Base-by-base conservation (phyloP, 345 rosid species). In the Cardiospermum halicacabum region DNA sequence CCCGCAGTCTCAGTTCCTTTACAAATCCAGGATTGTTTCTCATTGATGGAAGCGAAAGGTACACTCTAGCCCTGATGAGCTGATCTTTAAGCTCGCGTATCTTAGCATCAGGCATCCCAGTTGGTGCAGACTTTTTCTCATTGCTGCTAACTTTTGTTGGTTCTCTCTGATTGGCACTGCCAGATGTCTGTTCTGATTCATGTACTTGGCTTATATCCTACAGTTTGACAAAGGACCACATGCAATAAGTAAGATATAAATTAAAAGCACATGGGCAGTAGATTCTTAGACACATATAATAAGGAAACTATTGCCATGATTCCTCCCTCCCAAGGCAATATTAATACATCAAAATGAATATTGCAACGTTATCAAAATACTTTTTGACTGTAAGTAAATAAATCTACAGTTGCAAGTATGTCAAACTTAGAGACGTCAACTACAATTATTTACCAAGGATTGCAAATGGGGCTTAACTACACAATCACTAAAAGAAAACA, bases 1-100 rank as follows among this genome's bases (percentile, higher is more conserved):
- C 60, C 48, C 93, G 87, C 67, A 75, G 74, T 11, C 99, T 86
- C 67, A 94, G 96, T 77, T 94, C 99, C 77, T 93, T 89, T 34
- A 81, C 66, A 60, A 85, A 80, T 62, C 76, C 91, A 28, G 87
- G 79, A 70, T 84, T 89, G 68, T 68, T 91, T 74, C 82, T 91
- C 0, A 77, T 78, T 51, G 86, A 70, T 22, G 96, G 89, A 76
- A 94, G 96, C 30, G 99, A 82, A 53, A 91, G 82, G 82, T 87
- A 94, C 8, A 94, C 88, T 80, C 74, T 94, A 39, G 97, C 97
- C 75, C 84, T 85, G 60, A 94, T 87, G 47, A 94, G 84, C 82
- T 89, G 97, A 78, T 91, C 99, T 80, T 88, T 91, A 61, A 94
- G 86, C 62, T 80, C 92, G 60, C 78, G 80, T 31, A 91, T 82